Evolutionary conservation across 1,139 yeast species (phyloP), one percentile per base, ranked within the genome.

Genomic region (Taphrina confusa): DNA sequence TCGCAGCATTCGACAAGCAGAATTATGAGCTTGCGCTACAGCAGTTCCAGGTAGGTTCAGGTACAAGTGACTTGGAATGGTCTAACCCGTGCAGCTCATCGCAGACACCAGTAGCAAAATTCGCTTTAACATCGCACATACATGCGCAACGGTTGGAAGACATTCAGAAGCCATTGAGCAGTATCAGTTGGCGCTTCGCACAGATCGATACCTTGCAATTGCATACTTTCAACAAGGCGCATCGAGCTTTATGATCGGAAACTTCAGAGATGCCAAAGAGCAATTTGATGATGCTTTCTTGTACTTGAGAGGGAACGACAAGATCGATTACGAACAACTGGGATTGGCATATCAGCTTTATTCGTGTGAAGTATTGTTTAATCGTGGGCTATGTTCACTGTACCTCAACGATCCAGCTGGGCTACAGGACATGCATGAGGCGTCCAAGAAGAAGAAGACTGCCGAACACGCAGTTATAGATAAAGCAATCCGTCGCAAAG

Each of bases 161-260:
- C 64, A 65, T 31, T 51, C 42, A 4, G 27, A 58, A 2, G 68
- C 68, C 9, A 39, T 64, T 18, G 27, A 27, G 3, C 56, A 22
- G 34, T 57, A 66, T 30, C 61, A 63, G 12, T 40, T 39, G 6
- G 65, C 69, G 0, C 57, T 67, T 4, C 55, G 59, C 30, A 57
- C 52, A 33, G 69, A 67, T 55, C 63, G 65, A 14, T 67, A 66
- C 56, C 62, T 67, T 57, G 66, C 69, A 18, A 61, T 67, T 44
- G 66, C 68, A 4, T 63, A 65, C 30, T 67, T 67, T 47, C 68
- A 67, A 39, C 61, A 64, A 14, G 69, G 69, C n/a, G 69, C 66
- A 11, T 62, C 64, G n/a, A 62, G 64, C 23, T 67, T 67, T 44
- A 60, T 66, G 3, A 51, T 62, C 14, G 68, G 66, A 14, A 40